Conservation (phyloP, 2,329 filamentous ascomycete species). For the Cladophialophora chaetospira region DNA sequence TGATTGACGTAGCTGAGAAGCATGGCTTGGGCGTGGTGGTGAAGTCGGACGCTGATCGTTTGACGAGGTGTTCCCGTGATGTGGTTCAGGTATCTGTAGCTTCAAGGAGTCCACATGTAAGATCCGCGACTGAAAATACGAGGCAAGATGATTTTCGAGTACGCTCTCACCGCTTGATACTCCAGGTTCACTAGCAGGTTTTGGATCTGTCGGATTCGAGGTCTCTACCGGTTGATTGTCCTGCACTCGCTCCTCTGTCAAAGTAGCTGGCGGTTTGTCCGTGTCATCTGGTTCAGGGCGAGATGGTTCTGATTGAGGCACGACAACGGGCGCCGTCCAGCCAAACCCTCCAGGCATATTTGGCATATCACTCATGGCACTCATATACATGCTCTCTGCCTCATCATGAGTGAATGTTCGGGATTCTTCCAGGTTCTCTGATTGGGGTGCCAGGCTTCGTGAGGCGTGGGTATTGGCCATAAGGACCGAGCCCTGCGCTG, state of each 20-base stretch:
- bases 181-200: constrained; percentile 7
- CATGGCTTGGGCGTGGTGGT: not conserved
- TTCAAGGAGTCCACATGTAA: constrained; percentile 13
- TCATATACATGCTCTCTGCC: constrained; percentile 56
- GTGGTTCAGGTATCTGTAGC: constrained; percentile 18
- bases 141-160: constrained; percentile 20
- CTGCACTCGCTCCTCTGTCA: not conserved
- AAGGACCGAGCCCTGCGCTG: not conserved
- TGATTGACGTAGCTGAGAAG: constrained; percentile 3
- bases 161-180: constrained; percentile 21
- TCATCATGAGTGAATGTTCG: constrained; percentile 52
- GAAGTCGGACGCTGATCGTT: not conserved
- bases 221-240: not conserved
- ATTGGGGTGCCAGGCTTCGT: not conserved
- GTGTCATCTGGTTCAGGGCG: not conserved
- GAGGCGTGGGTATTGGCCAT: not conserved
- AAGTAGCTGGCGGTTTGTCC: not conserved
- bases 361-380: constrained; percentile 52
- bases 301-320: not conserved
- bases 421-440: constrained; percentile 48
- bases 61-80: constrained; percentile 1
- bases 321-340: constrained; percentile 10
- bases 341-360: constrained; percentile 28
- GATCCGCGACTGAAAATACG: constrained; percentile 24
- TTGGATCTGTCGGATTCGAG: not conserved